Percentiles rank a stretch among this genome's conserved stretches.
Conservation (phyloP, 306 rosid species). For the Pachyrhizus erosus region DNA sequence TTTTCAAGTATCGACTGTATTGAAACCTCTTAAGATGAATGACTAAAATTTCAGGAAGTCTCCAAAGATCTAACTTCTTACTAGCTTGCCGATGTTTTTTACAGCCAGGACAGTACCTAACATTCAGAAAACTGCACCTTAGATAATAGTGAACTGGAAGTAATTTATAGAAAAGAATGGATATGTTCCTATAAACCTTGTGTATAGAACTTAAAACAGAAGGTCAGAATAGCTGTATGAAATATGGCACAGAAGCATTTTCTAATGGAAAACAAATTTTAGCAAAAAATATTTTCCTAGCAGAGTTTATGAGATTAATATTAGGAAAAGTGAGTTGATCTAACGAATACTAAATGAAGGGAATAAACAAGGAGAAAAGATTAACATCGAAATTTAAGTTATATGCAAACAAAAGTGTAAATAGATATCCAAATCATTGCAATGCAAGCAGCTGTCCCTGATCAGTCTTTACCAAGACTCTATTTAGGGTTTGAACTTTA, state of each 20-base stretch:
- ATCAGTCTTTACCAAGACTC: constrained; percentile 24
- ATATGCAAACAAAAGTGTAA: constrained; percentile 24
- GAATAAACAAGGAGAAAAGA: constrained; percentile 2
- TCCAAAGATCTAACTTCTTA: constrained; percentile 98
- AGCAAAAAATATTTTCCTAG: constrained; percentile 19
- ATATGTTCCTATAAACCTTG: neutral
- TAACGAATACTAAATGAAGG: constrained; percentile 16
- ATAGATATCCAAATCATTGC: constrained; percentile 11
- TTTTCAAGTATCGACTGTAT: constrained; percentile 87
- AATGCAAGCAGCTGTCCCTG: constrained; percentile 25
- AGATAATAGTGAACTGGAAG: constrained; percentile 43
- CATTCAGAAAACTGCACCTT: constrained; percentile 38
- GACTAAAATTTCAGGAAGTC: constrained; percentile 97
- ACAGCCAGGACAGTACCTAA: constrained; percentile 95
- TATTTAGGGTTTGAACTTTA: constrained; percentile 8
- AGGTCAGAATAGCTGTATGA: constrained; percentile 10
- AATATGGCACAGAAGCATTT: constrained; percentile 28
- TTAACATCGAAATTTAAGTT: constrained; percentile 4
- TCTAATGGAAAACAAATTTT: constrained; percentile 24
- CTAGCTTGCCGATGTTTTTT: constrained; percentile 90
- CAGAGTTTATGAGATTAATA: constrained; percentile 8
- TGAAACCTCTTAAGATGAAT: constrained; percentile 98
- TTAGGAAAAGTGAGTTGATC: constrained; percentile 25
- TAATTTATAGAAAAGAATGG: constrained; percentile 18
- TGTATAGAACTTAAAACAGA: constrained; percentile 25